A percentile compares a stretch with the other conserved stretches of the same genome.
These are phyloP conservation scores for Pyrus hybrid DNA, from an alignment of 331 rosid species.

Conservation along the genomic window DNA sequence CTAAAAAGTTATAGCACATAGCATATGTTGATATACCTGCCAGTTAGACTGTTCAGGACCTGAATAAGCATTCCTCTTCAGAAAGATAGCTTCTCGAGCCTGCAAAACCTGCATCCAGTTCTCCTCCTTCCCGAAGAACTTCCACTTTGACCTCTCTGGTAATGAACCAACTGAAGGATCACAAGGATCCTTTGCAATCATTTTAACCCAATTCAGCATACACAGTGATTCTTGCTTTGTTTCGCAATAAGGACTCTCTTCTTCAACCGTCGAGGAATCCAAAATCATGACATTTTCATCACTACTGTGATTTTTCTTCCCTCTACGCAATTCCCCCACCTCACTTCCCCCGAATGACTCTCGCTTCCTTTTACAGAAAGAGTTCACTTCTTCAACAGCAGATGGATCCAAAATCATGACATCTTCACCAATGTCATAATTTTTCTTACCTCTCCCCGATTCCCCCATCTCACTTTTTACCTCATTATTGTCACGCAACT, in stretches of 20 bases:
- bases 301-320: slow-evolving; percentile 1
- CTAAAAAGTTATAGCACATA: neutral
- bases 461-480: slow-evolving; percentile 10
- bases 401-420: slow-evolving; percentile 25
- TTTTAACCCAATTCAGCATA: slow-evolving; percentile 48
- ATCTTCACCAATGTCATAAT: slow-evolving; percentile 10
- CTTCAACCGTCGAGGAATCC: slow-evolving; percentile 19
- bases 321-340: slow-evolving; percentile 18
- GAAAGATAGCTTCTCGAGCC: slow-evolving; percentile 53
- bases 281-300: slow-evolving; percentile 16
- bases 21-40: slow-evolving; percentile 44
- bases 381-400: slow-evolving; percentile 6
- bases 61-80: slow-evolving; percentile 32
- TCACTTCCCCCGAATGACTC: slow-evolving; percentile 22
- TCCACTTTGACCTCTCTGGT: slow-evolving; percentile 62
- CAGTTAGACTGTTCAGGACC: slow-evolving; percentile 38
- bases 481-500: slow-evolving; percentile 2
- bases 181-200: slow-evolving; percentile 48
- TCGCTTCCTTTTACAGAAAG: slow-evolving; percentile 35
- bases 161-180: slow-evolving; percentile 41
- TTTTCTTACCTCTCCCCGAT: slow-evolving; percentile 22
- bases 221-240: slow-evolving; percentile 42
- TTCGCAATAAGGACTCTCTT: slow-evolving; percentile 15
- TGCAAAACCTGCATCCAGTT: slow-evolving; percentile 59
- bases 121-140: slow-evolving; percentile 30